A percentile compares a stretch with the other conserved stretches of the same genome.
Conservation (phyloP, 805 yeast species). For the Starmerella stellata region DNA sequence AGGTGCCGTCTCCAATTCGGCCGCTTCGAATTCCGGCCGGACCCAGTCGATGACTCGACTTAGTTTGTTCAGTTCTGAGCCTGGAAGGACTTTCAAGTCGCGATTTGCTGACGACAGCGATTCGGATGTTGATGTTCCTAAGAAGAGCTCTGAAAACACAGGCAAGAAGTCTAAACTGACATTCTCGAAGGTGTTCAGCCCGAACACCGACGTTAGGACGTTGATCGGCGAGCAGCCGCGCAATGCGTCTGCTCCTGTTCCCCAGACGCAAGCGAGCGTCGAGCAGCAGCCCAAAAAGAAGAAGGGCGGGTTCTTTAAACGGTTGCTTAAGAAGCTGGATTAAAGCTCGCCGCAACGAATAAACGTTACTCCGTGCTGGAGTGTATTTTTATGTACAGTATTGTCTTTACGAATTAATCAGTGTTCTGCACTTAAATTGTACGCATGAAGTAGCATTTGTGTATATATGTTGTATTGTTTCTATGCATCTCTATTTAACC, state of each 20-base stretch:
- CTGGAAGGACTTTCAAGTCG: constrained; percentile 15
- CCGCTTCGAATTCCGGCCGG: not conserved
- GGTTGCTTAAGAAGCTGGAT: constrained; percentile 14
- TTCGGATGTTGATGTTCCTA: constrained; percentile 14
- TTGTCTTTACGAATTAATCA: not conserved
- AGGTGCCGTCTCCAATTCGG: no score
- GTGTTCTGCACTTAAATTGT: not conserved
- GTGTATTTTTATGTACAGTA: no score
- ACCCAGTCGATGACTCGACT: not conserved
- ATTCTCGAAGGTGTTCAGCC: constrained; percentile 20
- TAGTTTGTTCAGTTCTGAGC: not conserved
- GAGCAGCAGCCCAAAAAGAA: constrained; percentile 6
- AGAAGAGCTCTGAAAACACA: not conserved
- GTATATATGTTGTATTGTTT: no score
- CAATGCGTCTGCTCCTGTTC: not conserved
- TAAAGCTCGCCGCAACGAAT: no score
- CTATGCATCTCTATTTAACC: no score
- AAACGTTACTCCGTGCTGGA: no score
- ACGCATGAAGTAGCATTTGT: no score
- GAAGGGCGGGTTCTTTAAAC: constrained; percentile 15
- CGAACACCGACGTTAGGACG: constrained; percentile 11
- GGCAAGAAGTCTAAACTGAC: constrained; percentile 4
- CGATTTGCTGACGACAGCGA: constrained; percentile 23
- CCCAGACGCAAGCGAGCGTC: not conserved
- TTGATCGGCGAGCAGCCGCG: not conserved